Base-by-base conservation (phyloP, 2,329 filamentous ascomycete genomes). In the Sphaerulina vaccinii region DNA sequence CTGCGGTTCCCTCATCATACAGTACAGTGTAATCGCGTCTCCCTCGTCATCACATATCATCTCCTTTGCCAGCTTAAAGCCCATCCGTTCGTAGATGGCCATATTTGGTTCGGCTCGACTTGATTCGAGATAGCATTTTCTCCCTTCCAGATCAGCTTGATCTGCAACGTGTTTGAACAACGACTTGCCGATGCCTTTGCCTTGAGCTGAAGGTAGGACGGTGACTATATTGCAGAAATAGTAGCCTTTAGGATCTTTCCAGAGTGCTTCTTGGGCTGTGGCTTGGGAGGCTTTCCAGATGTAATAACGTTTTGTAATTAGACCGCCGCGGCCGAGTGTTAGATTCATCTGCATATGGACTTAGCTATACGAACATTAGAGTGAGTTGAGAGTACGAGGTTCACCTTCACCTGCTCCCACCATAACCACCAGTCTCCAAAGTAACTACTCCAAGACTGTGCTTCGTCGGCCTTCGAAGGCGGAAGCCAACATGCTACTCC, bases 191-290 rank as follows among this genome's bases (percentile, higher is more conserved):
- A 89, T 79, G 0, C 86, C 86, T 61, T 77, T 80, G 0, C 84
- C 84, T 65, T 88, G 85, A 24, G 77, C 77, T 42, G 82, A 78
- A 0, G 85, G 83, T 13, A 81, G 67, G 1, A 89, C 85, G 0
- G 85, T 84, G 62, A 89, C 81, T 55, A 89, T 87, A 62, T 89
- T 90, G 58, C 86, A 84, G 59, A 89, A 89, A 63, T 88, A 89
- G 63, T 89, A 89, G 0, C 86, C 86, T 4, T 77, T 73, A 0
- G 78, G 75, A 51, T 87, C 83, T 0, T 73, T 80, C 86, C 85
- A 89, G 3, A 88, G 69, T 21, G 79, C 70, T 0, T 72, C 71
- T 49, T 88, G 85, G 1, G 80, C 82, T 33, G 79, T 72, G 0
- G 78, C 75, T 66, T 90, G 86, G 5, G 79, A 75, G 3, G 75